These are phyloP conservation scores for Sugiyamaella pinicola DNA, from an alignment of 1,139 yeast genomes.

Conservation along the genomic window DNA sequence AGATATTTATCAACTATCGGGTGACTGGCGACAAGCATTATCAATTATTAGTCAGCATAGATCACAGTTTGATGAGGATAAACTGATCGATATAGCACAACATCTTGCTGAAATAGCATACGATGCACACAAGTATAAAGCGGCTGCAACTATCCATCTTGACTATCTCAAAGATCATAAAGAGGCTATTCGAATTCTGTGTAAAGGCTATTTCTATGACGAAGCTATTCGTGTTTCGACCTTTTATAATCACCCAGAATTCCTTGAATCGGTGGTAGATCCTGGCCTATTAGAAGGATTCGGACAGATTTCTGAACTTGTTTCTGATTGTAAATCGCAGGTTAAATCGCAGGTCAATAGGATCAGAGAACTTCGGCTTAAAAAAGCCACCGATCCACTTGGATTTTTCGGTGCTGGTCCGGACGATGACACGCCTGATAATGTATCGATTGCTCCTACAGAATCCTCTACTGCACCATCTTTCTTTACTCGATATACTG, in stretches of 20 bases:
- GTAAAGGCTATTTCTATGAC: constrained; percentile 75
- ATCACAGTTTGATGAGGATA: constrained; percentile 32
- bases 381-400: constrained; percentile 82
- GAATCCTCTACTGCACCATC: constrained; percentile 93
- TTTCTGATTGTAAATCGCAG: constrained; percentile 91
- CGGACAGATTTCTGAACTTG: constrained; percentile 79
- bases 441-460: constrained; percentile 92
- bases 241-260: constrained; percentile 36
- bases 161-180: constrained; percentile 61
- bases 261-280: constrained; percentile 64
- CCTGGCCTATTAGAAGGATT: constrained; percentile 83
- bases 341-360: constrained; percentile 79
- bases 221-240: constrained; percentile 72
- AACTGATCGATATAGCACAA: constrained; percentile 52
- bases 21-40: constrained; percentile 85
- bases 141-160: constrained; percentile 79
- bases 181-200: constrained; percentile 65
- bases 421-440: constrained; percentile 69
- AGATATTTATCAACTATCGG: constrained; percentile 66
- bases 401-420: constrained; percentile 59
- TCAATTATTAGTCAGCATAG: constrained; percentile 34
- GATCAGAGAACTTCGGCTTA: constrained; percentile 78
- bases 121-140: constrained; percentile 73
- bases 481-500: constrained; percentile 92
- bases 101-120: constrained; percentile 60